Base-by-base conservation (phyloP, 257 asterid genomes). In the Gentiana straminea region DNA sequence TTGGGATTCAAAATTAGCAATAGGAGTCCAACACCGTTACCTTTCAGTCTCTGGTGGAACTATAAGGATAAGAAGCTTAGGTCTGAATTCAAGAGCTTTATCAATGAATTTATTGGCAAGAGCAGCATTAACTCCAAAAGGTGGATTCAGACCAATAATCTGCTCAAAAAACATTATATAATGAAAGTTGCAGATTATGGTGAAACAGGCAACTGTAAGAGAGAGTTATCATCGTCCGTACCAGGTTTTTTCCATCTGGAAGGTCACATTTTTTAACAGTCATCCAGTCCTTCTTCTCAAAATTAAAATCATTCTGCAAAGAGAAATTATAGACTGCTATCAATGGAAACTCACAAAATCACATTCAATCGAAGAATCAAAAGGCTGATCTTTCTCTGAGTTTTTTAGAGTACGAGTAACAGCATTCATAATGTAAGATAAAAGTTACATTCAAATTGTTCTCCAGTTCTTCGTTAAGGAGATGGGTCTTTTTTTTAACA, bases 121-220 rank as follows among this genome's bases (percentile, higher is more conserved):
- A 49, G 63, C 52, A 55, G 86, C 94, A 57, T 84, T 68, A 54
- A 79, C 73, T 52, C 99, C 97, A 70, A 82, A 92, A 35, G 99
- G 97, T 51, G 99, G 99, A 75, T 92, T 88, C 73, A 92, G 68
- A 65, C 99, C 97, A 85, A 92, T 88, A 68, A 92, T 84, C 99
- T 92, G 68, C 55, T 60, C 68, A 15, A 66, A 39, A 12, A 11
- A 32, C 55, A 53, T 66, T 57, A 43, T 47, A 65, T 41, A 33
- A 61, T 54, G 63, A 55, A 57, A 62, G 48, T n/a, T 24, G 60
- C 51, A 61, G 62, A 51, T 36, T 59, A 60, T 1, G 51, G 58
- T 47, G 32, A 48, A 35, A 37, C 54, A 63, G 49, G 51, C 53
- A 58, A 70, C 50, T 35, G 47, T 55, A 38, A 60, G 33, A 65